These are phyloP conservation scores for Arthrobotrys megalospora DNA, from an alignment of 2,329 filamentous ascomycete genomes.

Conservation along the genomic window DNA sequence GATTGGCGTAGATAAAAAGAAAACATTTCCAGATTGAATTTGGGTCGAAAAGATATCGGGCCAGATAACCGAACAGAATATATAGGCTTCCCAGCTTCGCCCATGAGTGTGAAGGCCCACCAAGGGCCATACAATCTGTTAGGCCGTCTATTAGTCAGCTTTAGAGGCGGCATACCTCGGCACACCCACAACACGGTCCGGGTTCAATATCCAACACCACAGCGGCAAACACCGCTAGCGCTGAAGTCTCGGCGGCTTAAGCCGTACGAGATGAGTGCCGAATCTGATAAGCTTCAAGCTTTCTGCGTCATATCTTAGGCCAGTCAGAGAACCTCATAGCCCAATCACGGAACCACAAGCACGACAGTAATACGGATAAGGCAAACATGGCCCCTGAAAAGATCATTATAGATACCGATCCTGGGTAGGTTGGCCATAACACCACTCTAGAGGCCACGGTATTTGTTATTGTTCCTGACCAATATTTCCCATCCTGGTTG, in stretches of 20 bases:
- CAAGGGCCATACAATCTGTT: too few species aligned
- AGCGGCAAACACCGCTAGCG: background rate
- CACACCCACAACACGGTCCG: background rate
- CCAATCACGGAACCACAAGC: too few species aligned
- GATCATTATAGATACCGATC: slow-evolving; percentile 97
- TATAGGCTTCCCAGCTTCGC: too few species aligned
- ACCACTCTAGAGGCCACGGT: background rate
- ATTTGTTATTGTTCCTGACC: slow-evolving; percentile 6
- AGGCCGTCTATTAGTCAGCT: too few species aligned
- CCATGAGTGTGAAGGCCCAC: too few species aligned
- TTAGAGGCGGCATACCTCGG: too few species aligned
- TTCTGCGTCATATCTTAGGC: slow-evolving; percentile 6
- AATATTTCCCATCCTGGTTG: slow-evolving; percentile 67
- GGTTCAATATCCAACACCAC: background rate
- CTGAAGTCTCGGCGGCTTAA: background rate
- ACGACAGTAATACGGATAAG: background rate
- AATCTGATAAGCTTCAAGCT: slow-evolving; percentile 5
- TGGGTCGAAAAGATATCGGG: too few species aligned
- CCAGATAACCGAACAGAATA: too few species aligned
- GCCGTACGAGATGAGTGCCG: background rate
- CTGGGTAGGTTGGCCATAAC: slow-evolving; percentile 69
- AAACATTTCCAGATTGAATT: too few species aligned
- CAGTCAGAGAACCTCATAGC: background rate
- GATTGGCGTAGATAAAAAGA: too few species aligned
- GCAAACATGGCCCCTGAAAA: slow-evolving; percentile 76